A percentile compares a stretch with the other conserved stretches of the same genome.
Conservation (phyloP, 768 basidiomycete species). For the Psilocybe subaeruginosa region DNA sequence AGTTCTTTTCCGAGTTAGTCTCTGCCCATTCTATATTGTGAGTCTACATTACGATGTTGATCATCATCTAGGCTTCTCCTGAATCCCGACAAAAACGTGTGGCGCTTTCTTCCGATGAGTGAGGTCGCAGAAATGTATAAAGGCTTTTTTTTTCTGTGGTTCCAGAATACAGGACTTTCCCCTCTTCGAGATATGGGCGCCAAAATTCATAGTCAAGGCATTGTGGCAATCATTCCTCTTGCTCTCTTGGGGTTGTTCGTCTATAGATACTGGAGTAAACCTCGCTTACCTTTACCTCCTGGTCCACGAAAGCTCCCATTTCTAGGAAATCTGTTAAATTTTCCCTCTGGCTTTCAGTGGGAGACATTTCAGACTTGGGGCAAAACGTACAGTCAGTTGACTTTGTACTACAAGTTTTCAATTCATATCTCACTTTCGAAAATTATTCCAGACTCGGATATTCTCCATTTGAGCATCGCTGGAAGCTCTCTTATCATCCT, state of each 20-base stretch:
- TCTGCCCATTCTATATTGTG: neutral
- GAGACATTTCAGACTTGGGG: conserved; percentile 44
- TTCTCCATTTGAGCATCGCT: conserved; percentile 21
- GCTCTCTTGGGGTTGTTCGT: neutral
- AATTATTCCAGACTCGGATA: conserved; percentile 19
- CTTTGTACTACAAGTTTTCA: neutral
- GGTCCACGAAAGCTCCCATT: conserved; percentile 46
- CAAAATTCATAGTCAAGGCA: neutral
- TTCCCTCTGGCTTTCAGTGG: conserved; percentile 45
- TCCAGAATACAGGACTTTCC: neutral
- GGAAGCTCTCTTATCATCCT: conserved; percentile 24
- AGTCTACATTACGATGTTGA: conserved; percentile 8
- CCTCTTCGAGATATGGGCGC: neutral
- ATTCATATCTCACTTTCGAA: neutral
- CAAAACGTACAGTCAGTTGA: conserved; percentile 35
- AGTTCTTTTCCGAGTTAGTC: conserved; percentile 10
- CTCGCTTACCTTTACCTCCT: conserved; percentile 36
- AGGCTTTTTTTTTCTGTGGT: neutral
- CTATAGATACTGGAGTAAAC: neutral
- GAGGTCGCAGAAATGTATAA: neutral
- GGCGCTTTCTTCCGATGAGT: conserved; percentile 2
- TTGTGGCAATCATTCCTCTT: neutral
- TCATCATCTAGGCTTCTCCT: conserved; percentile 12
- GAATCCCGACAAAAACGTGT: conserved; percentile 6
- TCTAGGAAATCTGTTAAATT: conserved; percentile 44